Conservation (phyloP, 176 grass and related monocot species). For the Thinopyrum elongatum region DNA sequence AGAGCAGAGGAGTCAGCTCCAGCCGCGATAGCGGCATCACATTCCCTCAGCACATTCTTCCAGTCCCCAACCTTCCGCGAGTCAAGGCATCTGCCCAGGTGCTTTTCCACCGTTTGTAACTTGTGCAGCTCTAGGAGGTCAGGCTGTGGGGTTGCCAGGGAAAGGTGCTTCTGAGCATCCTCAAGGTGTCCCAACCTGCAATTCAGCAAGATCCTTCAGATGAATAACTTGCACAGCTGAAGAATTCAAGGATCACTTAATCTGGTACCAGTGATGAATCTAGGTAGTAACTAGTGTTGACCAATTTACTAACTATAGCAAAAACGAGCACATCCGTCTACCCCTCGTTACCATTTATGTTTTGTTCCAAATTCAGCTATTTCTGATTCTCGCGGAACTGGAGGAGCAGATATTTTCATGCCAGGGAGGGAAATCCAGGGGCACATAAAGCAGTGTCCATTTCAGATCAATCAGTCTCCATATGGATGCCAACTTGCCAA, state of each 20-base stretch:
- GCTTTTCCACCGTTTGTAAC: constrained; percentile 80
- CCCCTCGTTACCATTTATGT: constrained; percentile 5
- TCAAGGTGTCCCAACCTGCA: constrained; percentile 83
- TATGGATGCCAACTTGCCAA: neutral
- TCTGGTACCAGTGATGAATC: neutral
- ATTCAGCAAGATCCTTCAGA: constrained; percentile 15
- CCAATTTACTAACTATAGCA: constrained; percentile 14
- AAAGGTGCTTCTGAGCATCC: constrained; percentile 81
- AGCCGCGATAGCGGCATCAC: constrained; percentile 71
- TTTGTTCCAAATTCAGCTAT: constrained; percentile 14
- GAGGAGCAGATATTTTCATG: constrained; percentile 13
- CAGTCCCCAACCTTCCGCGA: constrained; percentile 74
- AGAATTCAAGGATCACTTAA: constrained; percentile 3
- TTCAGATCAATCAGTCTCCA: constrained; percentile 16
- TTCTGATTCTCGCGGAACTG: constrained; percentile 5
- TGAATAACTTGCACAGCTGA: constrained; percentile 17
- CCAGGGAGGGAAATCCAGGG: constrained; percentile 11
- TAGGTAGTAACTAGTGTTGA: neutral
- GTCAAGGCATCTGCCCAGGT: constrained; percentile 74
- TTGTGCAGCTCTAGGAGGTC: constrained; percentile 81
- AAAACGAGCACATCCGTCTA: constrained; percentile 7
- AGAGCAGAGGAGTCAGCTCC: constrained; percentile 84
- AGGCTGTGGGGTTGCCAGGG: constrained; percentile 55
- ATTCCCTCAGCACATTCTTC: constrained; percentile 74
- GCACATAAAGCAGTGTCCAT: constrained; percentile 22